A percentile compares a stretch with the other conserved stretches of the same genome.
phyloP scores from a whole-genome alignment of 1,284 basidiomycete species.

The Cutaneotrichosporon mucoides region DNA sequence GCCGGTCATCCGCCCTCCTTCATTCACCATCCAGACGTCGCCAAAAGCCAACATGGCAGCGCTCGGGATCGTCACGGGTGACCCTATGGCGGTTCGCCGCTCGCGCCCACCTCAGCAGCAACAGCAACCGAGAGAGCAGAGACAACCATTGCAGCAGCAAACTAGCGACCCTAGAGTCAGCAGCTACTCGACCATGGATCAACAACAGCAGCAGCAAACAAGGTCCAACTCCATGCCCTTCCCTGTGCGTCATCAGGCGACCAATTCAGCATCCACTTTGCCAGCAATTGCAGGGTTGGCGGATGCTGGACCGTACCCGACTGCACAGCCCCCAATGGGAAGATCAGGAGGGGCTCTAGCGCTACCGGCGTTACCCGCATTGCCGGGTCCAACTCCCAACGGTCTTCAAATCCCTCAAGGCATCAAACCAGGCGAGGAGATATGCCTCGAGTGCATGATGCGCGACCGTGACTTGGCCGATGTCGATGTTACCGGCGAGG shows the following conservation, averaged over 20 bases:
- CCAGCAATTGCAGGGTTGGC: slow-evolving; percentile 41
- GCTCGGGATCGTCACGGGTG: slow-evolving; percentile 1
- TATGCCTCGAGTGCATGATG: slow-evolving; percentile 98
- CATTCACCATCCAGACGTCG: slow-evolving; percentile 2
- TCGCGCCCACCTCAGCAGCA: slow-evolving; percentile 4
- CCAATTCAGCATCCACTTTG: slow-evolving; percentile 38
- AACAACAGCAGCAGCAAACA: background rate
- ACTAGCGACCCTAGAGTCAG: too few species aligned
- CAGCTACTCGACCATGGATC: too few species aligned
- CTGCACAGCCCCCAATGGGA: slow-evolving; percentile 8
- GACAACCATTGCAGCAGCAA: too few species aligned
- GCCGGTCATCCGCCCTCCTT: background rate
- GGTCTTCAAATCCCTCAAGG: background rate
- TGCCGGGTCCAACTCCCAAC: background rate
- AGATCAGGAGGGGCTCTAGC: background rate
- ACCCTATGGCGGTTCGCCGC: background rate
- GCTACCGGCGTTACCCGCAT: background rate
- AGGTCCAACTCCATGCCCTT: slow-evolving; percentile 5
- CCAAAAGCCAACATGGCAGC: slow-evolving; percentile 6
- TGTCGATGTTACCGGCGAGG: slow-evolving; percentile 78
- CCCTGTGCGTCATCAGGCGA: slow-evolving; percentile 23
- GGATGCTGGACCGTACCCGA: slow-evolving; percentile 41
- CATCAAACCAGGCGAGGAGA: slow-evolving; percentile 54
- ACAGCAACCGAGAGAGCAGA: too few species aligned
- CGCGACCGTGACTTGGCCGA: slow-evolving; percentile 97